Evolutionary conservation across 2,329 filamentous ascomycete genomes (phyloP).

Genomic region (Pseudopyricularia cyperi): DNA sequence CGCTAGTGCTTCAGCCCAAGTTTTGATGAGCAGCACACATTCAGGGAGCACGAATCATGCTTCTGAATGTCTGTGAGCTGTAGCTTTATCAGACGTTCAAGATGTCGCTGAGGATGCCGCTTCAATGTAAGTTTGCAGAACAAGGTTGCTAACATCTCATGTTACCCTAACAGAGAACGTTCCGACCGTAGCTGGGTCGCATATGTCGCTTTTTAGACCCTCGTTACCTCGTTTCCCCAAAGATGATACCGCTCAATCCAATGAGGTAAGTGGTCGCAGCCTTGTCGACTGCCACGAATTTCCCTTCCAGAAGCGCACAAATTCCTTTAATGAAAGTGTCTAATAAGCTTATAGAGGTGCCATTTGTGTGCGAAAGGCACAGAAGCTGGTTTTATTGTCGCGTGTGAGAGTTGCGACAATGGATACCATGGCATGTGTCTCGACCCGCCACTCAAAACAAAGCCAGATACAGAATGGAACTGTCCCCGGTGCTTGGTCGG

Average conservation of each 20-base stretch:
- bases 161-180: conserved; percentile 35
- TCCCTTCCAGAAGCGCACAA: background rate
- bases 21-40: background rate
- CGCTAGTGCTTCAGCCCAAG: background rate
- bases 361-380: conserved; percentile 76
- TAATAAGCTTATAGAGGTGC: conserved; percentile 46
- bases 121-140: conserved; percentile 8
- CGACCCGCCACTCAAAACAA: conserved; percentile 67
- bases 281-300: background rate
- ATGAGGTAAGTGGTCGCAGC: conserved; percentile 21
- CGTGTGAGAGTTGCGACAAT: conserved; percentile 87
- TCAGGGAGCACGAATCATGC: background rate
- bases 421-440: conserved; percentile 79
- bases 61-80: background rate
- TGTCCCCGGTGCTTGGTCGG: conserved; percentile 91
- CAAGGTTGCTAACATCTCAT: conserved; percentile 19
- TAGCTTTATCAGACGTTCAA: background rate
- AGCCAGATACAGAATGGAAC: conserved; percentile 86
- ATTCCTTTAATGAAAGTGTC: background rate
- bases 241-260: conserved; percentile 32
- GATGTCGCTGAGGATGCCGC: background rate
- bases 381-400: conserved; percentile 54
- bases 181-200: conserved; percentile 85
- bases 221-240: conserved; percentile 54
- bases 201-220: conserved; percentile 89